Percentiles rank a stretch among this genome's conserved stretches.
Evolutionary conservation across 495 filamentous ascomycete species (phyloP).

Genomic region (Tuber brumale): DNA sequence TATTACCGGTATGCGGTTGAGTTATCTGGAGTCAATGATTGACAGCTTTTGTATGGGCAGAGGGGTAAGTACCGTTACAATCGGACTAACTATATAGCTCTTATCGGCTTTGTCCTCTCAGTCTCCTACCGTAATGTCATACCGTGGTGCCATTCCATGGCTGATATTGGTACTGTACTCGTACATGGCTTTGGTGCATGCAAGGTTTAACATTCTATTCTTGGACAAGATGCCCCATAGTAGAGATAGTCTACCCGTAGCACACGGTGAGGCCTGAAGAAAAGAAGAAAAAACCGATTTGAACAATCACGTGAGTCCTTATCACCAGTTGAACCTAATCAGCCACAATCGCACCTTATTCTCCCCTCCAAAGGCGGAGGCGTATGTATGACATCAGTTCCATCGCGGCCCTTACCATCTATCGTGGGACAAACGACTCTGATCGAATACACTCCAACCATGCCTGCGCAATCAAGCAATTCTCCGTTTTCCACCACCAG

Average conservation of each 20-base stretch:
- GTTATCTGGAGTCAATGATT: background rate
- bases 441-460: background rate
- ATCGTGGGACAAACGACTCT: background rate
- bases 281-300: too few species aligned
- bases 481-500: slow-evolving; percentile 15
- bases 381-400: background rate
- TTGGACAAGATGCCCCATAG: too few species aligned
- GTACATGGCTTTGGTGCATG: background rate
- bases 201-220: background rate
- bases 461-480: background rate
- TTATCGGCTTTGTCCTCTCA: background rate
- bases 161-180: background rate
- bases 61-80: background rate
- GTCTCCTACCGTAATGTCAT: background rate
- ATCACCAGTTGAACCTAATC: background rate
- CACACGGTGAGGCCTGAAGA: background rate
- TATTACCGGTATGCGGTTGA: background rate
- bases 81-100: background rate
- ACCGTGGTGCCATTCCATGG: background rate
- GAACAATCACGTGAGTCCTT: background rate
- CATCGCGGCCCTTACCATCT: background rate
- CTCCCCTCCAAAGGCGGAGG: background rate
- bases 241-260: too few species aligned
- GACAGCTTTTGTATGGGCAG: background rate
- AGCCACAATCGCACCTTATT: background rate